phyloP scores from a whole-genome alignment of 2,329 filamentous ascomycete genomes.

The Volutella citrinella region DNA sequence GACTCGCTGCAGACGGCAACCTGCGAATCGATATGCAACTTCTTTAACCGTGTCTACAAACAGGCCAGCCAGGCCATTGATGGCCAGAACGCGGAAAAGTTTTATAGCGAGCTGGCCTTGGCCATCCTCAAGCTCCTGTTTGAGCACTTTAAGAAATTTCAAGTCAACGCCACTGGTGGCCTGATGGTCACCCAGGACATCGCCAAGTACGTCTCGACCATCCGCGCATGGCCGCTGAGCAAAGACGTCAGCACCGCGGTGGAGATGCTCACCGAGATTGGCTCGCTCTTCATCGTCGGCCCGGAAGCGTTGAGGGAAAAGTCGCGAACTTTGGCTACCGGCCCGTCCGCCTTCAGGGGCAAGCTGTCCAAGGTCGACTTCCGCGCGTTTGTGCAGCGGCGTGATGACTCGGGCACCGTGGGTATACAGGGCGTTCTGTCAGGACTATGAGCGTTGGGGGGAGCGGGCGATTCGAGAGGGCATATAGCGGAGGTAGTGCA shows the following conservation, averaged over 20 bases:
- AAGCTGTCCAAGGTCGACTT: conserved; percentile 67
- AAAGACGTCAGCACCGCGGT: conserved; percentile 67
- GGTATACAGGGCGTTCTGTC: conserved; percentile 82
- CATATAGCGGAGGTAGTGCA: conserved; percentile 9
- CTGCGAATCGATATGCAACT: conserved; percentile 76
- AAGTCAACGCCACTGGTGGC: conserved; percentile 87
- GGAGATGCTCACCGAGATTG: conserved; percentile 88
- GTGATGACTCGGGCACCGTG: conserved; percentile 78
- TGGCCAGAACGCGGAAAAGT: conserved; percentile 77
- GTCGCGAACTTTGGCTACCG: conserved; percentile 55
- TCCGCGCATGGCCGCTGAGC: conserved; percentile 76
- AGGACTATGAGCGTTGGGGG: conserved; percentile 40
- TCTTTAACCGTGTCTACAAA: conserved; percentile 66
- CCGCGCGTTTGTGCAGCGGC: conserved; percentile 77
- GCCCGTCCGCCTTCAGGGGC: conserved; percentile 41
- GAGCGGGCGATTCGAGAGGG: no score
- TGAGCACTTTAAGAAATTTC: conserved; percentile 92
- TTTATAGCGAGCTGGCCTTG: conserved; percentile 80
- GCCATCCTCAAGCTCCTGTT: conserved; percentile 76
- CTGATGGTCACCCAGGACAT: conserved; percentile 97
- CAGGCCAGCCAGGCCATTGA: conserved; percentile 69
- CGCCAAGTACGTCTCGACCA: conserved; percentile 82
- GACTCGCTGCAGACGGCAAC: conserved; percentile 84
- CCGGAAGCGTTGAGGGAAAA: conserved; percentile 73
- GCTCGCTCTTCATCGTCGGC: conserved; percentile 92